Evolutionary conservation across 192 early-diverging fungal species (phyloP).

Genomic region (Backusella morwellensis): DNA sequence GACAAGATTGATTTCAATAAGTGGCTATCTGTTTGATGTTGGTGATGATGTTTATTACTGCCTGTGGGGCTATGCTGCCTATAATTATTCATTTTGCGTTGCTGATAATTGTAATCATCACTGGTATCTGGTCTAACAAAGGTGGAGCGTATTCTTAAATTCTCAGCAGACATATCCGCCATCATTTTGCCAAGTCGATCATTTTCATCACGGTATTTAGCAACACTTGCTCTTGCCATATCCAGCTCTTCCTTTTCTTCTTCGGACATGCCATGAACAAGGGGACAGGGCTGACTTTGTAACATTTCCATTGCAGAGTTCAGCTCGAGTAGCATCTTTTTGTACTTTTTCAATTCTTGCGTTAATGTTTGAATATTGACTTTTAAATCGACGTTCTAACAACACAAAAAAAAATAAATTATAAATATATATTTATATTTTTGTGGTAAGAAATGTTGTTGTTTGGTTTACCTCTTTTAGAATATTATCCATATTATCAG

Average conservation of each 20-base stretch:
- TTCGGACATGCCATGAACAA: constrained; percentile 43
- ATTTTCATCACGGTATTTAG: constrained; percentile 24
- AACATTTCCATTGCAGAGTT: constrained; percentile 45
- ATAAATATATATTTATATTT: background rate
- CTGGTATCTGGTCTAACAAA: background rate
- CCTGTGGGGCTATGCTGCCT: background rate
- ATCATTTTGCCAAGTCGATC: constrained; percentile 21
- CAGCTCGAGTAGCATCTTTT: constrained; percentile 42
- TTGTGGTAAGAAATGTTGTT: too few species aligned
- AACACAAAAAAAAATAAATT: background rate
- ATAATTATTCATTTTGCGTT: background rate
- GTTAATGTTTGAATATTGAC: constrained; percentile 44
- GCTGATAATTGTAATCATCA: background rate
- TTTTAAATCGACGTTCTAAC: constrained; percentile 52
- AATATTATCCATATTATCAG: constrained; percentile 51
- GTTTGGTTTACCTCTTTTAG: constrained; percentile 44
- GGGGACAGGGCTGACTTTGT: constrained; percentile 36
- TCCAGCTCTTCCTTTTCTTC: constrained; percentile 37
- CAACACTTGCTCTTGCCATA: constrained; percentile 18
- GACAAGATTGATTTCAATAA: constrained; percentile 21
- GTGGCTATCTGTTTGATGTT: background rate
- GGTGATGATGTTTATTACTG: background rate
- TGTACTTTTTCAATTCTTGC: constrained; percentile 46
- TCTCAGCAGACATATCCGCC: constrained; percentile 26
- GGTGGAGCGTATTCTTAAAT: background rate